Evolutionary conservation across 306 rosid genomes (phyloP), one percentile per base, ranked within the genome.

Genomic region (Vigna unguiculata): DNA sequence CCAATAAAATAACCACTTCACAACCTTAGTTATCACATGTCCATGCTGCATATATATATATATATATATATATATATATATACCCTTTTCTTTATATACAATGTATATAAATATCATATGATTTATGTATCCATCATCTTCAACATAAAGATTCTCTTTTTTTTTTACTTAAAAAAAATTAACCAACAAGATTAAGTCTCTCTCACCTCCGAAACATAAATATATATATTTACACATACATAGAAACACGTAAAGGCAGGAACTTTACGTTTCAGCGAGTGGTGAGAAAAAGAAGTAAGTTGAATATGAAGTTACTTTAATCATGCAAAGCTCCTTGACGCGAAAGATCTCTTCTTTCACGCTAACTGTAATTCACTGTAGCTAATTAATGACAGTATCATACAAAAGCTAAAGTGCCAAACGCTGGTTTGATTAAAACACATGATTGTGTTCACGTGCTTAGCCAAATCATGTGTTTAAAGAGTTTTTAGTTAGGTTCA

Each of bases 301-400:
- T 53, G 48, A 48, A 32, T 69, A 69, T 64, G 41, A 55, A 54
- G 14, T 80, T 46, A 30, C 75, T 76, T 68, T 69, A 78, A 73
- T 73, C 69, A 81, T 68, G 80, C 57, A 54, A 77, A 78, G 68
- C 71, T 64, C 53, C 62, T 61, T 70, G 65, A 76, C 34, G 53
- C 54, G 51, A 82, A 72, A 59, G 74, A 54, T 77, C 58, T 55
- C 17, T 78, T 34, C 63, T 25, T 38, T 46, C 49, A 25, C 46
- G 72, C 53, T 83, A 87, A 84, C 85, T 80, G 78, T 81, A 82
- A 32, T 64, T 55, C 70, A 75, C 86, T 85, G 83, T 78, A 54
- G 54, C 73, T 53, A 66, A 72, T 81, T 65, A 66, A 76, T 81
- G 66, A 72, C 40, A 78, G 63, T 52, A n/a, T 28, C 32, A 28